A percentile compares a stretch with the other conserved stretches of the same genome.
phyloP scores from a whole-genome alignment of 2,329 filamentous ascomycete species.

The Didymosphaeria variabile region DNA sequence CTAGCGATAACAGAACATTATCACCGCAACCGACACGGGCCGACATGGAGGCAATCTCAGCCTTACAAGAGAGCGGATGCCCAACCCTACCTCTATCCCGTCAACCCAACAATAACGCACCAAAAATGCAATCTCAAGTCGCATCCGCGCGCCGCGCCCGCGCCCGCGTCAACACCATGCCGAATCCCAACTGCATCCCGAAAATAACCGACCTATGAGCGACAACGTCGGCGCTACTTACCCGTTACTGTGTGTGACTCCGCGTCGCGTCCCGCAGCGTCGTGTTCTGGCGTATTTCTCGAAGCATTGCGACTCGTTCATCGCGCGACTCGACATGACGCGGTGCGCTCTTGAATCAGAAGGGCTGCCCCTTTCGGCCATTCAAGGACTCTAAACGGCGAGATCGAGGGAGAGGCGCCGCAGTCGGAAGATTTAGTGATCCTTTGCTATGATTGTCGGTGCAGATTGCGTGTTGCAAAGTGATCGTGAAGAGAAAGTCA shows the following conservation, averaged over 20 bases:
- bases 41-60: constrained; percentile 3
- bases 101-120: constrained; percentile 1
- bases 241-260: constrained; percentile 10
- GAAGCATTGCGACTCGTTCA: constrained; percentile 1
- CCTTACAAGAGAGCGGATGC: constrained; percentile 6
- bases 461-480: background rate
- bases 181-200: background rate
- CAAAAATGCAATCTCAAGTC: background rate
- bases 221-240: constrained; percentile 10
- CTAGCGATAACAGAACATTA: background rate
- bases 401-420: background rate
- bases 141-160: constrained; percentile 9
- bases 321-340: constrained; percentile 2
- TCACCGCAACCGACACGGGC: constrained; percentile 4
- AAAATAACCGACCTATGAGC: constrained; percentile 10
- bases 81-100: background rate
- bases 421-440: constrained; percentile 8
- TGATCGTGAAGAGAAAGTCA: background rate
- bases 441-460: constrained; percentile 1
- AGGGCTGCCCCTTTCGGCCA: background rate
- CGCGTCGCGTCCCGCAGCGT: constrained; percentile 11
- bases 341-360: background rate
- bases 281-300: constrained; percentile 9
- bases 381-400: background rate
- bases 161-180: constrained; percentile 9